phyloP scores from a whole-genome alignment of 768 basidiomycete genomes.

The Cantharellus cinnabarinus region DNA sequence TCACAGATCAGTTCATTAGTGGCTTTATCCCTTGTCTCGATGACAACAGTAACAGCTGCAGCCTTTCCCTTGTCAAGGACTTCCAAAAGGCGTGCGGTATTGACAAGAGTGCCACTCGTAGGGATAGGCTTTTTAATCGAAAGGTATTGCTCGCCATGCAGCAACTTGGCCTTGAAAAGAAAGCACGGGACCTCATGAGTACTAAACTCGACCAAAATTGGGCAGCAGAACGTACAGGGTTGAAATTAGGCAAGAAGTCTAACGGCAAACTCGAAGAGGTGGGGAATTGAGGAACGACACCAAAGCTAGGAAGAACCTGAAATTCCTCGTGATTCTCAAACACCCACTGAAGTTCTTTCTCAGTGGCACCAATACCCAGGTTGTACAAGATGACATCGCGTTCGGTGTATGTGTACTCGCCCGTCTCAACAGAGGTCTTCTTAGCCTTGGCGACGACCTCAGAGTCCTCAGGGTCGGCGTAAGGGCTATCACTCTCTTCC shows the following conservation, averaged over 20 bases:
- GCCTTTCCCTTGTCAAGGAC: constrained; percentile 87
- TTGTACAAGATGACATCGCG: constrained; percentile 90
- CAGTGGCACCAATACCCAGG: constrained; percentile 83
- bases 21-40: constrained; percentile 59
- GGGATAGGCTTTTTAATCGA: constrained; percentile 74
- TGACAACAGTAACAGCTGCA: constrained; percentile 62
- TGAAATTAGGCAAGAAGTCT: constrained; percentile 89
- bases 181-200: background rate
- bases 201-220: background rate
- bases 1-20: constrained; percentile 73
- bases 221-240: constrained; percentile 36
- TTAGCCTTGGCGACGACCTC: constrained; percentile 69
- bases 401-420: constrained; percentile 61
- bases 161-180: constrained; percentile 56
- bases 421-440: constrained; percentile 28
- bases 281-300: constrained; percentile 78
- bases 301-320: constrained; percentile 76
- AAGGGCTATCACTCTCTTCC: constrained; percentile 20
- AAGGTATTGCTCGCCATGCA: constrained; percentile 95
- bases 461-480: constrained; percentile 48
- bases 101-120: constrained; percentile 60
- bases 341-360: constrained; percentile 77
- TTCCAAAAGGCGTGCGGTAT: constrained; percentile 49
- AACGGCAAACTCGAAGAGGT: constrained; percentile 45
- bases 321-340: constrained; percentile 83